Evolutionary conservation across 441 rosid species (phyloP).

Genomic region (Populus hybrid): DNA sequence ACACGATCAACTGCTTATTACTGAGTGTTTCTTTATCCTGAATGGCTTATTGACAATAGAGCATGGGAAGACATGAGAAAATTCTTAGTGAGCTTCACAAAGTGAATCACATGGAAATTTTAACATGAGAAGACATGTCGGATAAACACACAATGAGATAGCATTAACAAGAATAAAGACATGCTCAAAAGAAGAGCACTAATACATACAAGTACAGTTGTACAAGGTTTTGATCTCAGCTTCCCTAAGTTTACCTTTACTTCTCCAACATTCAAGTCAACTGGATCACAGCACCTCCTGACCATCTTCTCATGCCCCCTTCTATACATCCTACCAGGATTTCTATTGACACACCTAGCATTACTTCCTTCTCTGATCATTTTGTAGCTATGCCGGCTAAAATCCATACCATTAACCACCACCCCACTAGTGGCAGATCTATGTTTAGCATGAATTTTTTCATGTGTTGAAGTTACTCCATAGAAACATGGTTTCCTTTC

Average conservation of each 20-base stretch:
- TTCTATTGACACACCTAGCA: constrained; percentile 21
- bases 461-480: constrained; percentile 28
- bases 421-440: constrained; percentile 24
- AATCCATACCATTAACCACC: constrained; percentile 23
- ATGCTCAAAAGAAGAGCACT: constrained; percentile 25
- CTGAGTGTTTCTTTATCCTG: background rate
- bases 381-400: constrained; percentile 23
- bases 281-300: constrained; percentile 40
- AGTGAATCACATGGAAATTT: constrained; percentile 7
- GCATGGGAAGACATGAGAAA: constrained; percentile 7
- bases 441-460: constrained; percentile 22
- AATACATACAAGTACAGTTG: constrained; percentile 26
- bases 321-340: constrained; percentile 26
- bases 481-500: constrained; percentile 26
- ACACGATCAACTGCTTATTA: background rate
- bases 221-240: constrained; percentile 25
- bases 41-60: constrained; percentile 7
- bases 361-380: constrained; percentile 28
- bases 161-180: constrained; percentile 18
- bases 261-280: constrained; percentile 42
- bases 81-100: constrained; percentile 10
- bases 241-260: constrained; percentile 58
- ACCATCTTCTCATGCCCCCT: constrained; percentile 27
- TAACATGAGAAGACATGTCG: constrained; percentile 13
- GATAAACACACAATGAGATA: constrained; percentile 15